These are phyloP conservation scores for Hypericum androsaemum DNA, from an alignment of 345 rosid genomes.

Conservation along the genomic window DNA sequence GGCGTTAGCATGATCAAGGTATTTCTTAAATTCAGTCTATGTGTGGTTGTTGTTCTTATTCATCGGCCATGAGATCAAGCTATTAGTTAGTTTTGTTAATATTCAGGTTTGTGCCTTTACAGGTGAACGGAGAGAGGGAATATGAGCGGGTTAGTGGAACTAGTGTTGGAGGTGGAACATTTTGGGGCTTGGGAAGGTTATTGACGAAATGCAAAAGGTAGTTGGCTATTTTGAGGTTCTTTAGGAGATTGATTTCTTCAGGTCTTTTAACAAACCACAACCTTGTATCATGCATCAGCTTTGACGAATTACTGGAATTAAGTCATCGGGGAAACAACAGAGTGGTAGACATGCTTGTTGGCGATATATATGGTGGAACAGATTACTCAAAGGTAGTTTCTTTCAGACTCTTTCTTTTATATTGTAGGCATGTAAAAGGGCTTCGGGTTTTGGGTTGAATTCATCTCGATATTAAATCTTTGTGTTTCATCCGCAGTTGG, in stretches of 20 bases:
- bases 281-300: conserved; percentile 33
- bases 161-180: conserved; percentile 86
- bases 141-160: conserved; percentile 85
- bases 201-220: conserved; percentile 76
- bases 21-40: background rate
- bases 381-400: conserved; percentile 55
- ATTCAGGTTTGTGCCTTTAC: conserved; percentile 9
- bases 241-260: background rate
- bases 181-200: conserved; percentile 79
- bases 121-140: conserved; percentile 76
- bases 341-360: conserved; percentile 81
- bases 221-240: conserved; percentile 8
- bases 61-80: no score
- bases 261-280: conserved; percentile 1
- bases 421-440: background rate
- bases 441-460: background rate
- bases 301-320: conserved; percentile 66
- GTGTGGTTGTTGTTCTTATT: no score
- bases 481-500: conserved; percentile 3
- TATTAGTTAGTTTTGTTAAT: no score
- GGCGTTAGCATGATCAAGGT: conserved; percentile 98
- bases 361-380: conserved; percentile 83
- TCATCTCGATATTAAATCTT: no score
- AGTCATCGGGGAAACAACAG: conserved; percentile 74
- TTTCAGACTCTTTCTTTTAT: background rate